A percentile compares a stretch with the other conserved stretches of the same genome.
Evolutionary conservation across 129 eudicot species (phyloP).

Genomic region (Escallonia rubra): DNA sequence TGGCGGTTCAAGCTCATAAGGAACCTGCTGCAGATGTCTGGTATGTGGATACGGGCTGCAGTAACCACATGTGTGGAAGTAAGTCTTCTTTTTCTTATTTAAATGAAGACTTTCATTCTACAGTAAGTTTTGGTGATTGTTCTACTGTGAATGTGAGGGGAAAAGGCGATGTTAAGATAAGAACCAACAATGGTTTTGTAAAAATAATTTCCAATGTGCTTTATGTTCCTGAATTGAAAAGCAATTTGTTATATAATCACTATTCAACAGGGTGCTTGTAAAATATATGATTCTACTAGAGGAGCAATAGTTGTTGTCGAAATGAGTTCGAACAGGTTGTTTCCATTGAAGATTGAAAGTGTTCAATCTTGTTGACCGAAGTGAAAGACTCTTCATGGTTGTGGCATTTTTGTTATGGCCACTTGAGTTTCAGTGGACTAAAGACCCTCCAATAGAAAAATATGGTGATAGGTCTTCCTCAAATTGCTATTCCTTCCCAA

Average conservation of each 20-base stretch:
- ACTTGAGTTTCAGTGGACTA: not conserved
- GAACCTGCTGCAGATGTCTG: not conserved
- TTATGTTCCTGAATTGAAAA: conserved; percentile 9
- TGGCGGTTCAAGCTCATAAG: not conserved
- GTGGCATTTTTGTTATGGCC: not conserved
- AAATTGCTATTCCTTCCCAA: not conserved
- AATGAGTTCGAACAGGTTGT: too few species aligned
- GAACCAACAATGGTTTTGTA: too few species aligned
- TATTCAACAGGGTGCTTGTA: too few species aligned
- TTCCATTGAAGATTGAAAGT: too few species aligned
- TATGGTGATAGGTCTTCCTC: not conserved
- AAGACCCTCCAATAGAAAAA: not conserved
- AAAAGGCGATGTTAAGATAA: too few species aligned
- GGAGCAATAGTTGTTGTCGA: too few species aligned
- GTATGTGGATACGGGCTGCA: conserved; percentile 9
- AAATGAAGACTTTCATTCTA: not conserved
- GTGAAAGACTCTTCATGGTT: not conserved
- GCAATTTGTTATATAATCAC: not conserved
- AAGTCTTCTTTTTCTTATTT: not conserved
- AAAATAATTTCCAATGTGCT: not conserved
- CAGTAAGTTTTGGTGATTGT: conserved; percentile 3
- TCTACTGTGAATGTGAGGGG: too few species aligned
- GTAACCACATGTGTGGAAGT: conserved; percentile 9
- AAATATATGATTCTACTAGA: too few species aligned
- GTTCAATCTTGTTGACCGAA: too few species aligned